Evolutionary conservation across 2,329 filamentous ascomycete species (phyloP).

Genomic region (Neurospora sp.): DNA sequence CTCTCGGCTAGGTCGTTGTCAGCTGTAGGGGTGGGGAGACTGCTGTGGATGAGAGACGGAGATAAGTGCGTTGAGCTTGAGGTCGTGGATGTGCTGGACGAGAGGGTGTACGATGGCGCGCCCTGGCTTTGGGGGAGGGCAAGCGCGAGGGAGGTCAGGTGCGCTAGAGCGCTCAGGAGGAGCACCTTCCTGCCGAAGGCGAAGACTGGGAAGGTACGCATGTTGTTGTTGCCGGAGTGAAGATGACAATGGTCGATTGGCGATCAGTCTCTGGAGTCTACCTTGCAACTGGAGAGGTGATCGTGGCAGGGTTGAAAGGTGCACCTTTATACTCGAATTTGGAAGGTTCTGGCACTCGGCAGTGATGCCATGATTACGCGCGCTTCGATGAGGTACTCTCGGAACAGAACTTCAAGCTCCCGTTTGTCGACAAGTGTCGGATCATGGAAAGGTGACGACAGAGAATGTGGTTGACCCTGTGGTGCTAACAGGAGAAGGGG

Average conservation of each 20-base stretch:
- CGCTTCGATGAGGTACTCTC: not conserved
- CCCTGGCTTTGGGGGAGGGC: not conserved
- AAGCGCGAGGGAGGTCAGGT: not conserved
- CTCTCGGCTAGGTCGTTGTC: not conserved
- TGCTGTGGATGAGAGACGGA: not conserved
- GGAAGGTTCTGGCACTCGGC: too few relatives aligned
- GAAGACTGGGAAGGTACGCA: not conserved
- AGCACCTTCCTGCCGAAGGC: not conserved
- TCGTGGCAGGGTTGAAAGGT: not conserved
- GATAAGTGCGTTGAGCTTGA: not conserved
- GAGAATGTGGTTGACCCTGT: too few relatives aligned
- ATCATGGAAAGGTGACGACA: too few relatives aligned
- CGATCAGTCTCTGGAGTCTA: not conserved
- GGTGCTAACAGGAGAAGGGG: too few relatives aligned
- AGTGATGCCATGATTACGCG: too few relatives aligned
- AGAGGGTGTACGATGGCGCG: not conserved
- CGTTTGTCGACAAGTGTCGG: not conserved
- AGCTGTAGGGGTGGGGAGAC: not conserved
- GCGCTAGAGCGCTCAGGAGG: not conserved
- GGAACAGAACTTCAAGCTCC: not conserved
- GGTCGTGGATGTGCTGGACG: not conserved
- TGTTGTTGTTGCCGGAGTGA: not conserved
- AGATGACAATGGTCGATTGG: not conserved
- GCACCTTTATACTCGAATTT: not conserved
- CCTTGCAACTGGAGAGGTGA: too few relatives aligned